Evolutionary conservation across 2,329 filamentous ascomycete species (phyloP), one percentile per base, ranked within the genome.

Genomic region (Didymella pomorum): DNA sequence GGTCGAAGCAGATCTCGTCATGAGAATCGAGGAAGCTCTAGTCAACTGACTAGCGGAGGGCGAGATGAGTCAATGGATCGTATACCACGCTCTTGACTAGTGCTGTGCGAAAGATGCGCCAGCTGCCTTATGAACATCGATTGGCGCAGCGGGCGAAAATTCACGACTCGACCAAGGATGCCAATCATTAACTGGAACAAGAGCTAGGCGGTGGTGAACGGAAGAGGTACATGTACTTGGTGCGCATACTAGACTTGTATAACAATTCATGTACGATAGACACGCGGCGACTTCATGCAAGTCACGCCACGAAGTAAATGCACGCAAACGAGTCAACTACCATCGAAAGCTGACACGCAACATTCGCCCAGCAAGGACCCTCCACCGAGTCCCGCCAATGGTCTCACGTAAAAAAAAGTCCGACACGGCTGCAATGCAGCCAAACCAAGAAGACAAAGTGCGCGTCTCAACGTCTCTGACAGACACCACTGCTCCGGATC

Each of bases 31-130:
- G n/a, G 11, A n/a, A 37, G 11, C 60, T 51, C 10, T 63, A 60
- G 18, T 68, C 66, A 16, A 53, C 49, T 5, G 61, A 61, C 23
- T 61, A 67, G 31, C 20, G 26, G 48, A 43, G 4, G 28, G 33
- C 4, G 26, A 35, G 35, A 28, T 18, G 21, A 23, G 12, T 10
- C 37, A 41, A 23, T 4, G 18, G 6, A 7, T n/a, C 18, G 16
- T 16, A 20, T 18, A 20, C n/a, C n/a, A 20, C n/a, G 35, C n/a
- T 39, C n/a, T 20, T 8, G 3, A 9, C 18, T 1, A 20, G 9
- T 39, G 18, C 2, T 18, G n/a, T 39, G 35, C 9, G n/a, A 39
- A 39, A 7, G 8, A 25, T 20, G 10, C 9, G 35, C 18, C 35
- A 39, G 6, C 18, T 39, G 8, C 35, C 8, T 39, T 4, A 39